Evolutionary conservation across 192 early-diverging fungal genomes (phyloP), one percentile per base, ranked within the genome.

Genomic region (Mortierella hygrophila): DNA sequence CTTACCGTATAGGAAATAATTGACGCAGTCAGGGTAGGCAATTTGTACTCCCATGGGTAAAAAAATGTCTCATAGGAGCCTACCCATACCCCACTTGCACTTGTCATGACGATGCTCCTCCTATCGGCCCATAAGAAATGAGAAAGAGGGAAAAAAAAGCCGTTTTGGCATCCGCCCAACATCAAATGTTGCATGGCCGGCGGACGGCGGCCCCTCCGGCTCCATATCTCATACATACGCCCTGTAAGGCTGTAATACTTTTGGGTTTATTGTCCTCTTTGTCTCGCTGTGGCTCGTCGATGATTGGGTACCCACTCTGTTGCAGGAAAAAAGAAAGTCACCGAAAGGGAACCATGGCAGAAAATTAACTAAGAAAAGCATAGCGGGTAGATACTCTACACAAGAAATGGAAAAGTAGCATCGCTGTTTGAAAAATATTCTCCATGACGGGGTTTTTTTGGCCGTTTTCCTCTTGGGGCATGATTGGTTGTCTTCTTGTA

Each of bases 401-500:
- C 60, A 65, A 65, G 60, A 65, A 52, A 32, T 32, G 60, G 10
- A 15, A 29, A 32, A 35, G 11, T 65, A 65, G 60, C 60, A 65
- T 65, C 60, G 60, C 26, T 3, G 60, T 65, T 65, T 65, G 60
- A 65, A 60, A 63, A 65, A 13, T 32, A 65, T 0, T 32, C 60
- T 65, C 60, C 60, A 65, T 65, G 60, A 65, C 60, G 60, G 60
- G 60, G 60, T 65, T 65, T 10, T 65, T 65, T 65, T 65, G 60
- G 60, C 60, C 60, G 60, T 65, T 65, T 65, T 65, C 60, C 29
- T 4, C n/a, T 29, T 65, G n/a, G 60, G 60, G 32, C 26, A 32
- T 65, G 60, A 65, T 65, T 65, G 60, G 60, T 26, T 65, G 29
- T 15, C 26, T 65, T 65, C 13, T 4, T 65, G 10, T 32, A 15